These are phyloP conservation scores for Coelastrella sp. DNA, from an alignment of 139 green algal genomes.

Conservation along the genomic window DNA sequence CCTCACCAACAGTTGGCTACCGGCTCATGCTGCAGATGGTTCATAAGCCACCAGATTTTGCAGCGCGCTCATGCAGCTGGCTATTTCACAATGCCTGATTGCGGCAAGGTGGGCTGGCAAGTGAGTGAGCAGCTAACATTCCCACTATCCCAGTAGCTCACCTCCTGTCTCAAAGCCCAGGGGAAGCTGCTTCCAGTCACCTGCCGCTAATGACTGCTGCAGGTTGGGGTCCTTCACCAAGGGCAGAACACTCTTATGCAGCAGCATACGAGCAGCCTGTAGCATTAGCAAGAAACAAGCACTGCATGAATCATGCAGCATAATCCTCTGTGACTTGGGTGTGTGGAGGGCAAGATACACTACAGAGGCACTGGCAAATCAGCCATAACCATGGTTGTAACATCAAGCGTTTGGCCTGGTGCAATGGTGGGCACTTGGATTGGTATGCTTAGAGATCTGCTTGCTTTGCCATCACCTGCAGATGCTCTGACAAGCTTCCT, in stretches of 20 bases:
- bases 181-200: background rate
- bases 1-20: too few relatives aligned
- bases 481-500: background rate
- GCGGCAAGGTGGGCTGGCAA: background rate
- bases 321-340: background rate
- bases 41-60: too few relatives aligned
- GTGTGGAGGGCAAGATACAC: too few relatives aligned
- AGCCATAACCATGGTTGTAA: background rate
- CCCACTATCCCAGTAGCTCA: background rate
- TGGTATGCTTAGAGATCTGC: background rate
- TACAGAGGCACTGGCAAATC: too few relatives aligned
- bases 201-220: background rate
- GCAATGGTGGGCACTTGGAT: too few relatives aligned
- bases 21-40: too few relatives aligned
- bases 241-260: conserved; percentile 33
- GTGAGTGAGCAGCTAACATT: background rate
- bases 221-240: background rate
- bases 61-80: too few relatives aligned
- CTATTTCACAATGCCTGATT: background rate
- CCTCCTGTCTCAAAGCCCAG: conserved; percentile 38
- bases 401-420: background rate
- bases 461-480: conserved; percentile 18
- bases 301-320: background rate
- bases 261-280: conserved; percentile 10
- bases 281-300: background rate